Conservation (phyloP, 2,329 filamentous ascomycete species). For the Penicillium sp. region DNA sequence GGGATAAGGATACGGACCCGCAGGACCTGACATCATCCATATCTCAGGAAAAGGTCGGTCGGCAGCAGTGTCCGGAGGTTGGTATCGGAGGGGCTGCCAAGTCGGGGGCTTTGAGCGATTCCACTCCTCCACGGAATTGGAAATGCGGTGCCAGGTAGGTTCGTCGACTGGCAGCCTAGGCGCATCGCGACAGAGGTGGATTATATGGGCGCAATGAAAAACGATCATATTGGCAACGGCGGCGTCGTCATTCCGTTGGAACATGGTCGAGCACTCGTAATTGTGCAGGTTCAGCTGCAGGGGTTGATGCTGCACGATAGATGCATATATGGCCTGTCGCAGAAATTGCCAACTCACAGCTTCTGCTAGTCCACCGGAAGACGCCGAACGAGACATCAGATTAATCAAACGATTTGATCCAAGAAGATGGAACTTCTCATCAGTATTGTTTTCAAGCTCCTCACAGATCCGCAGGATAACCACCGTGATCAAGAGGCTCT, state of each 20-base stretch:
- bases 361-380: constrained; percentile 42
- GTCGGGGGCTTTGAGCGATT: constrained; percentile 28
- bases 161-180: constrained; percentile 22
- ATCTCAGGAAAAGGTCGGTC: constrained; percentile 35
- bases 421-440: constrained; percentile 39
- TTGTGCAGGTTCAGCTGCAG: constrained; percentile 41
- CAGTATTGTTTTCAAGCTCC: constrained; percentile 37
- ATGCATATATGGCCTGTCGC: constrained; percentile 44
- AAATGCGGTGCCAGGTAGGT: constrained; percentile 24
- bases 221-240: constrained; percentile 41
- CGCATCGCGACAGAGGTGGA: constrained; percentile 29
- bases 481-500: constrained; percentile 50
- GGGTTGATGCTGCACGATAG: constrained; percentile 36
- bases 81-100: constrained; percentile 36
- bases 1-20: constrained; percentile 23
- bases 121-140: constrained; percentile 31
- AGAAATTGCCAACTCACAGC: constrained; percentile 46
- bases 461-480: constrained; percentile 53
- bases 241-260: constrained; percentile 38
- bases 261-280: constrained; percentile 40
- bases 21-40: constrained; percentile 38
- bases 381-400: constrained; percentile 40
- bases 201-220: constrained; percentile 40
- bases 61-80: constrained; percentile 21
- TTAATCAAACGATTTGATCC: constrained; percentile 42